Conservation (phyloP, 139 green algal species). For the Haematococcus lacustris region DNA sequence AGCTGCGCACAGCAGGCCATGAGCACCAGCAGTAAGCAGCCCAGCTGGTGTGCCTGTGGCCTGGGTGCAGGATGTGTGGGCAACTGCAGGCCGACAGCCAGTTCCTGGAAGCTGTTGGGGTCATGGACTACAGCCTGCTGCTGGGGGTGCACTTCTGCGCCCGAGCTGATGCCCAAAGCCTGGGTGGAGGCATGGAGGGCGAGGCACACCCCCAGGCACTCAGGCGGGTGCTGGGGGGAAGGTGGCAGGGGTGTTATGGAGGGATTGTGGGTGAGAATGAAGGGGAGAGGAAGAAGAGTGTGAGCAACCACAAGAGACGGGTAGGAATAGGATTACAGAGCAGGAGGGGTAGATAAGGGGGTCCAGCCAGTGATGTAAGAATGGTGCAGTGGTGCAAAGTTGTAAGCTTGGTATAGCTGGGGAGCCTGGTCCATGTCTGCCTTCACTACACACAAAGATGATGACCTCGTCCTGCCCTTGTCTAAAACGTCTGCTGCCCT, state of each 20-base stretch:
- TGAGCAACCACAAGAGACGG: neutral
- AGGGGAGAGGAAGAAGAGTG: neutral
- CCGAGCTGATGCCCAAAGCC: neutral
- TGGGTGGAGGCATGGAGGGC: neutral
- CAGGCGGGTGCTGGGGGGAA: neutral
- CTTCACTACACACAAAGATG: too few species aligned
- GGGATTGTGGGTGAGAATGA: neutral
- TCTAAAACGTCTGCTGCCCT: too few species aligned
- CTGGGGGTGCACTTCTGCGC: constrained; percentile 72
- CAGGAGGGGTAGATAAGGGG: too few species aligned
- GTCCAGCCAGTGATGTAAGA: too few species aligned
- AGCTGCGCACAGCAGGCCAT: neutral
- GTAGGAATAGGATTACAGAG: neutral
- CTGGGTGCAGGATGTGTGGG: neutral
- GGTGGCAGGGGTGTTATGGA: neutral
- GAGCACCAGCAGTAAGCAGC: neutral
- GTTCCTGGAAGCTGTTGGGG: constrained; percentile 48
- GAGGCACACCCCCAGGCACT: neutral
- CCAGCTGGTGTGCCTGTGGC: neutral
- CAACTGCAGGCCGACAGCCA: neutral
- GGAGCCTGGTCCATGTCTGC: too few species aligned
- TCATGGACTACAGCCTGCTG: constrained; percentile 96
- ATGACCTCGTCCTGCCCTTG: too few species aligned
- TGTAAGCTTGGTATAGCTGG: too few species aligned
- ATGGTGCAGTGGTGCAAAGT: too few species aligned